These are phyloP conservation scores for Erysimum cheiranthoides DNA, from an alignment of 345 rosid genomes.

Conservation along the genomic window DNA sequence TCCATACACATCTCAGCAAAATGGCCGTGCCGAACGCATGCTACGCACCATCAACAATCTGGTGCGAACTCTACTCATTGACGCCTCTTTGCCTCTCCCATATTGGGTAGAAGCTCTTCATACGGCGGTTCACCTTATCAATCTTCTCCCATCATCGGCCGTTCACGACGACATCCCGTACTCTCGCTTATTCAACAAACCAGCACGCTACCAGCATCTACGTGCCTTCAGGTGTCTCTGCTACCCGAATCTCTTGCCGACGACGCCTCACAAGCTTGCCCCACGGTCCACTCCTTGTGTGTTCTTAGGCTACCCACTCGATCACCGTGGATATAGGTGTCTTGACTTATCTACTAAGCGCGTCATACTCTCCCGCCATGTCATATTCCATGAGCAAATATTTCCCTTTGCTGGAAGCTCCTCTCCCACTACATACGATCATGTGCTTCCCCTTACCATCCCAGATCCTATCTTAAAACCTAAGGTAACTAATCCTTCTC, in stretches of 20 bases:
- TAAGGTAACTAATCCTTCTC: too few relatives aligned
- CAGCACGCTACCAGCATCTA: neutral
- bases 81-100: neutral
- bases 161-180: neutral
- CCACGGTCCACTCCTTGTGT: neutral
- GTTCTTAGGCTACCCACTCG: neutral
- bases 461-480: too few relatives aligned
- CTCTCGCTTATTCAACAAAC: rapidly evolving
- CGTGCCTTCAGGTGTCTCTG: neutral
- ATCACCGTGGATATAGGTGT: neutral
- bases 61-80: neutral
- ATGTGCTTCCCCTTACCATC: too few relatives aligned
- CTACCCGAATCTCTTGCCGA: neutral
- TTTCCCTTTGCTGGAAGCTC: neutral
- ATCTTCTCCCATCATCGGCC: neutral
- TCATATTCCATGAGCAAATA: rapidly evolving
- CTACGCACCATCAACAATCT: neutral
- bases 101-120: neutral
- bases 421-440: too few relatives aligned
- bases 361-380: neutral
- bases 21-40: neutral
- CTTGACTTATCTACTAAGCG: neutral
- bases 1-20: neutral
- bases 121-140: neutral
- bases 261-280: neutral